Conservation (phyloP, 495 filamentous ascomycete species). For the Hypomontagnella monticulosa region DNA sequence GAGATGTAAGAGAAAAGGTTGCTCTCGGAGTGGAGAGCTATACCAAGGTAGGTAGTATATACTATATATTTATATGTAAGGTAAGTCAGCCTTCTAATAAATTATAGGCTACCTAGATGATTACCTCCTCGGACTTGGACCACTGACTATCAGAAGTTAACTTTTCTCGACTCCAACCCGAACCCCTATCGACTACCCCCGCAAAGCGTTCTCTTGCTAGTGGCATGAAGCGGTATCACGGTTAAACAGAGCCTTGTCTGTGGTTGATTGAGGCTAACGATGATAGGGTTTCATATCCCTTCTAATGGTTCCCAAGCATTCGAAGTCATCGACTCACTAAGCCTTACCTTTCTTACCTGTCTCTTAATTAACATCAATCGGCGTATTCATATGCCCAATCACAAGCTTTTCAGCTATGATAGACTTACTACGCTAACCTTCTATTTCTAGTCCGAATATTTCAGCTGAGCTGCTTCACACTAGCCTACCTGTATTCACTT, state of each 20-base stretch:
- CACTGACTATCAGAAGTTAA: neutral
- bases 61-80: too few relatives aligned
- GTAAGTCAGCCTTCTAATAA: too few relatives aligned
- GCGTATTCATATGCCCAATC: slow-evolving; percentile 12
- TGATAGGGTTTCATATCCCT: slow-evolving; percentile 1
- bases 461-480: slow-evolving; percentile 13
- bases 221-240: slow-evolving; percentile 13
- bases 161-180: neutral
- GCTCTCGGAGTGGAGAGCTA: slow-evolving; percentile 14
- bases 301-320: slow-evolving; percentile 3
- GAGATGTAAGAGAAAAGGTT: slow-evolving; percentile 5
- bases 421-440: neutral
- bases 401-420: slow-evolving; percentile 5
- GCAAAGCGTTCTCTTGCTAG: neutral
- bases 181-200: neutral
- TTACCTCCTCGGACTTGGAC: too few relatives aligned
- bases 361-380: neutral
- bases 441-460: slow-evolving; percentile 9
- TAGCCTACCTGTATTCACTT: neutral
- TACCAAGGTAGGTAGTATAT: neutral
- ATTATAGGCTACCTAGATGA: too few relatives aligned
- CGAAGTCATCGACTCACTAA: neutral
- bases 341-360: neutral
- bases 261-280: slow-evolving; percentile 16
- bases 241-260: slow-evolving; percentile 8